These are phyloP conservation scores for Forsythia suspensa DNA, from an alignment of 257 asterid genomes.

Conservation along the genomic window DNA sequence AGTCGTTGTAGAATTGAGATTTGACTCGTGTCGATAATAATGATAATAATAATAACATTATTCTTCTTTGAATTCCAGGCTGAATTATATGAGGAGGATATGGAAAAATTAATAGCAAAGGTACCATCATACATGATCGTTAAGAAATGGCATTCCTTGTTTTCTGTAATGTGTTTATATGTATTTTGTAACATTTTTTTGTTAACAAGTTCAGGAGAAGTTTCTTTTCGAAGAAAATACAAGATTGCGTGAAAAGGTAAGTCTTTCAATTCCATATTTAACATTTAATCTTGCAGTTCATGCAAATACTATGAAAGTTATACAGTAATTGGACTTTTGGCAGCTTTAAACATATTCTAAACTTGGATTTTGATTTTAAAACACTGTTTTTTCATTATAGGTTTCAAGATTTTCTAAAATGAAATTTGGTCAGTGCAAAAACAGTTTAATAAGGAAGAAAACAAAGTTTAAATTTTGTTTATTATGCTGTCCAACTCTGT, in stretches of 20 bases:
- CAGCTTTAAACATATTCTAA: no score
- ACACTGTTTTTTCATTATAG: no score
- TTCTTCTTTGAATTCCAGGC: conserved; percentile 22
- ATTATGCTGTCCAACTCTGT: no score
- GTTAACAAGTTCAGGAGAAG: conserved; percentile 19
- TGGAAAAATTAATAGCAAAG: conserved; percentile 31
- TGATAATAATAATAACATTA: neutral
- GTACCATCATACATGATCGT: conserved; percentile 19
- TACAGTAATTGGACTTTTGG: no score
- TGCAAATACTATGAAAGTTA: no score
- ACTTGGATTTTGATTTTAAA: no score
- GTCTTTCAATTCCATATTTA: neutral
- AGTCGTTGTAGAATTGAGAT: neutral
- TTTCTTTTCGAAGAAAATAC: conserved; percentile 35
- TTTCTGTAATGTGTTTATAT: neutral
- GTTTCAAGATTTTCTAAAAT: no score
- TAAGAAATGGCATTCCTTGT: neutral
- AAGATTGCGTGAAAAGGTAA: conserved; percentile 29
- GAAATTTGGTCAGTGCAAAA: no score
- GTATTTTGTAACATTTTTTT: neutral
- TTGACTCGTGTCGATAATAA: neutral
- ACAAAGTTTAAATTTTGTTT: no score
- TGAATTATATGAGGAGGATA: conserved; percentile 31
- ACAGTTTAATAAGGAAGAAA: no score
- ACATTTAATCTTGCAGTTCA: neutral